A percentile compares a stretch with the other conserved stretches of the same genome.
These are phyloP conservation scores for Aspergillus vadensis DNA, from an alignment of 2,329 filamentous ascomycete genomes.

Conservation along the genomic window DNA sequence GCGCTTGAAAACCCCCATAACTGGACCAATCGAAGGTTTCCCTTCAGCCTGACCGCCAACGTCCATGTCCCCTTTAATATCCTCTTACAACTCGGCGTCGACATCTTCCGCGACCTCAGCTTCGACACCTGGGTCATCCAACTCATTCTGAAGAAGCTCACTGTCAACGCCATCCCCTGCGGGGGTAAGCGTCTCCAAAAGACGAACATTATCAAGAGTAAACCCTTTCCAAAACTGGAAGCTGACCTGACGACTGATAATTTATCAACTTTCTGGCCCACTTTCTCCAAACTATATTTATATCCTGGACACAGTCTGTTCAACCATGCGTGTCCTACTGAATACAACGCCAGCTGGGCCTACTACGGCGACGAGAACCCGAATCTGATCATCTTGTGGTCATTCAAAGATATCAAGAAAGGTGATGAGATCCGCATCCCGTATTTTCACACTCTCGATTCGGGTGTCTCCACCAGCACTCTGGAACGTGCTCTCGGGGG, in stretches of 20 bases:
- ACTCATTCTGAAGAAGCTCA: slow-evolving; percentile 34
- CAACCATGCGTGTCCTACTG: slow-evolving; percentile 28
- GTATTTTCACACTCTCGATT: slow-evolving; percentile 16
- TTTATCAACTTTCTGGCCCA: slow-evolving; percentile 22
- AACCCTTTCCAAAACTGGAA: too few relatives aligned
- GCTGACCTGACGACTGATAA: neutral
- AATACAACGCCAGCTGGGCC: slow-evolving; percentile 33
- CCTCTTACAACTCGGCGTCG: slow-evolving; percentile 35
- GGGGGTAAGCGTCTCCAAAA: slow-evolving; percentile 2
- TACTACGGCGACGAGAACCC: slow-evolving; percentile 28
- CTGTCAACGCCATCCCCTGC: slow-evolving; percentile 36
- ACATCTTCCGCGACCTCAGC: slow-evolving; percentile 39
- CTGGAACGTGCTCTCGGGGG: slow-evolving; percentile 18
- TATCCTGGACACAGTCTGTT: slow-evolving; percentile 38
- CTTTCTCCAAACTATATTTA: slow-evolving; percentile 33
- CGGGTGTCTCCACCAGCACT: neutral
- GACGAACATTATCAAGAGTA: neutral
- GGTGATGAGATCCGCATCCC: slow-evolving; percentile 32
- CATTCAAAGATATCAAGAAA: slow-evolving; percentile 23
- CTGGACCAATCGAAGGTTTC: slow-evolving; percentile 26
- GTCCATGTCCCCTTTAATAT: slow-evolving; percentile 43
- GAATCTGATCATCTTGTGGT: slow-evolving; percentile 35
- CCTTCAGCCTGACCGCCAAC: slow-evolving; percentile 39
- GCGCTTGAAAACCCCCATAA: slow-evolving; percentile 26
- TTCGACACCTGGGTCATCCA: slow-evolving; percentile 45